A percentile compares a stretch with the other conserved stretches of the same genome.
Conservation (phyloP, 2,329 filamentous ascomycete genomes). For the Nothophaeocryptopus gaeumannii region DNA sequence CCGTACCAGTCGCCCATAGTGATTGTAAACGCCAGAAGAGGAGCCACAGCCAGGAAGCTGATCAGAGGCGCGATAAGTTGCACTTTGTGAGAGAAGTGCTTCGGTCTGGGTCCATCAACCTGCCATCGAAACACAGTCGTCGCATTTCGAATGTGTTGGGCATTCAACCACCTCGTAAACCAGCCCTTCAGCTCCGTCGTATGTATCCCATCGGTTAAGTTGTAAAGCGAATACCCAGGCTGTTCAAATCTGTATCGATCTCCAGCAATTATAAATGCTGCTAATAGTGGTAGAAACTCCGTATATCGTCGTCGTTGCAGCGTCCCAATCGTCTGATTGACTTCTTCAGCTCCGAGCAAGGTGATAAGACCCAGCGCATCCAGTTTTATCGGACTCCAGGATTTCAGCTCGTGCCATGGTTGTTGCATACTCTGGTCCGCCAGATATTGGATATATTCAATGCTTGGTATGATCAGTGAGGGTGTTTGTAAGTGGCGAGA, state of each 20-base stretch:
- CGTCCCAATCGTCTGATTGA: conserved; percentile 10
- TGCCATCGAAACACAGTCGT: conserved; percentile 12
- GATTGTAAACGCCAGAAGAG: conserved; percentile 2
- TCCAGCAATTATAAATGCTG: conserved; percentile 13
- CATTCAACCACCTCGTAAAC: conserved; percentile 13
- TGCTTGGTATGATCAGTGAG: too few relatives aligned
- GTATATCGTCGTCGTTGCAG: conserved; percentile 10
- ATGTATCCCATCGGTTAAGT: conserved; percentile 15
- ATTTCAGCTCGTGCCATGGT: conserved; percentile 5
- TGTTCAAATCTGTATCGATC: conserved; percentile 13
- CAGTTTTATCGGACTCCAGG: conserved; percentile 10
- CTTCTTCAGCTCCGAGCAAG: conserved; percentile 17
- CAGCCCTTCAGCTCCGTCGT: conserved; percentile 15
- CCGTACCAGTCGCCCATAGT: conserved; percentile 15
- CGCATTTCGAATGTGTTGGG: conserved; percentile 10
- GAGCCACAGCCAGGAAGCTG: neutral
- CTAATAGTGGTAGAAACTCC: conserved; percentile 17
- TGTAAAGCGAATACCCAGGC: conserved; percentile 14
- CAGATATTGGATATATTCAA: too few relatives aligned
- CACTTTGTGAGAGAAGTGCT: neutral
- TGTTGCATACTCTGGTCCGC: too few relatives aligned
- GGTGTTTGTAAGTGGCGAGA: too few relatives aligned
- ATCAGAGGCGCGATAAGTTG: neutral
- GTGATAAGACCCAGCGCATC: conserved; percentile 20
- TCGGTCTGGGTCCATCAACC: neutral